Conservation (phyloP, 139 green algal species). For the Volvox reticuliferus region DNA sequence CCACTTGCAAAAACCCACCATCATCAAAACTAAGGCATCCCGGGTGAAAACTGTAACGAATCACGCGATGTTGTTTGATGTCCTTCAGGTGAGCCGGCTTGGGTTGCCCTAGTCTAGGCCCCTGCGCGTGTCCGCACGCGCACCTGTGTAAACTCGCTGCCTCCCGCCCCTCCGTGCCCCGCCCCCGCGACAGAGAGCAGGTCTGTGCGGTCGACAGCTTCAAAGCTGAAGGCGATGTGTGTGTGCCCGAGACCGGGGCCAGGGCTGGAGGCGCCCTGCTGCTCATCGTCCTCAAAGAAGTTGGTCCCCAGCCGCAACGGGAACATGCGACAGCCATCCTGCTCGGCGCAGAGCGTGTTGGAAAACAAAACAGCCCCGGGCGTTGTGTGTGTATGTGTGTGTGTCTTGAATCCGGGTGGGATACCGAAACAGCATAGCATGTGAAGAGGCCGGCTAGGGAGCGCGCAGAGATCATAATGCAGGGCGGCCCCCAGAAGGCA, state of each 20-base stretch:
- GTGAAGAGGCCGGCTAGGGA: no score
- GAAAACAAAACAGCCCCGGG: no score
- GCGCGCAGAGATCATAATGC: no score
- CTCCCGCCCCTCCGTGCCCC: neutral
- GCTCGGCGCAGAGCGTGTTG: neutral
- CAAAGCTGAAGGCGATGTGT: conserved; percentile 61
- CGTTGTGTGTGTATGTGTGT: neutral
- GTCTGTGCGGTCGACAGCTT: conserved; percentile 48
- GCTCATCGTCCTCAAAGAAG: neutral
- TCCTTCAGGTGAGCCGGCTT: no score
- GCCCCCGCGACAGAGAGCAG: conserved; percentile 31
- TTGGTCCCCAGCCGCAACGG: neutral
- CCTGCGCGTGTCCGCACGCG: no score
- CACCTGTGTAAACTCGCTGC: conserved; percentile 46
- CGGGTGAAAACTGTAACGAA: no score
- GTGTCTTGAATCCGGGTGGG: neutral
- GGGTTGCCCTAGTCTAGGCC: no score
- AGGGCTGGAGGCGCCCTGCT: neutral
- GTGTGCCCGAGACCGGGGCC: conserved; percentile 18
- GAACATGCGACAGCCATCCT: conserved; percentile 41
- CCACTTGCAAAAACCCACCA: no score
- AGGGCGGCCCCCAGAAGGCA: no score
- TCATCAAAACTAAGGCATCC: no score
- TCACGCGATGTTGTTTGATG: no score
- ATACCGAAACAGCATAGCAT: neutral